Evolutionary conservation across 2,329 filamentous ascomycete genomes (phyloP).

Genomic region (Botryotinia calthae): DNA sequence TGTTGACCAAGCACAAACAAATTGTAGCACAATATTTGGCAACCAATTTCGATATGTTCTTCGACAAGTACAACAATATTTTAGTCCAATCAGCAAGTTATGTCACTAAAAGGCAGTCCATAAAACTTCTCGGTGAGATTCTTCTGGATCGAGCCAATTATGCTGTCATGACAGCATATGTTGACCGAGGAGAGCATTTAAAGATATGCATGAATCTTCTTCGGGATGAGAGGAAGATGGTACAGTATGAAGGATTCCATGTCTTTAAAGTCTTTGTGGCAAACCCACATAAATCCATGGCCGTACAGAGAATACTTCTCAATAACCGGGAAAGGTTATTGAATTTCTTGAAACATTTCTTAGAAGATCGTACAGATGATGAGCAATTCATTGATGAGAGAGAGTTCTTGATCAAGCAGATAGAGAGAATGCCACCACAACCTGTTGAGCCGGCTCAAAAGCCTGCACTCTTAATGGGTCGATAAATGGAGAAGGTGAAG

Average conservation of each 20-base stretch:
- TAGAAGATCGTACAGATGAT: constrained; percentile 93
- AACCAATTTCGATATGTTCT: constrained; percentile 91
- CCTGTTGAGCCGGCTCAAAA: constrained; percentile 48
- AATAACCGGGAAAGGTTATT: constrained; percentile 94
- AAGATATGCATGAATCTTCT: constrained; percentile 98
- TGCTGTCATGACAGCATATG: constrained; percentile 95
- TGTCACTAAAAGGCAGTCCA: constrained; percentile 96
- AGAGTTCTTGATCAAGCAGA: constrained; percentile 94
- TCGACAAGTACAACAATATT: constrained; percentile 81
- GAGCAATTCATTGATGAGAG: constrained; percentile 99
- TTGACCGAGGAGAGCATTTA: constrained; percentile 90
- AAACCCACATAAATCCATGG: constrained; percentile 96
- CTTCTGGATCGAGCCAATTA: constrained; percentile 94
- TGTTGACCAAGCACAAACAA: constrained; percentile 90
- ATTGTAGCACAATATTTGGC: constrained; percentile 84
- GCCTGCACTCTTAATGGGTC: constrained; percentile 37
- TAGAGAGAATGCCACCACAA: constrained; percentile 63
- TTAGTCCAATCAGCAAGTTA: constrained; percentile 92
- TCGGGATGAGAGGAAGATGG: constrained; percentile 95
- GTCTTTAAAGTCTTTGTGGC: constrained; percentile 99
- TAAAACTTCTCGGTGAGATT: constrained; percentile 94
- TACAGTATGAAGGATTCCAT: constrained; percentile 98
- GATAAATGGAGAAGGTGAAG: constrained; percentile 22
- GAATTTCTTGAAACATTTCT: constrained; percentile 83
- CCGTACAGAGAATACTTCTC: constrained; percentile 90